These are phyloP conservation scores for Psilocybe mexicana DNA, from an alignment of 1,284 basidiomycete genomes.

Conservation along the genomic window DNA sequence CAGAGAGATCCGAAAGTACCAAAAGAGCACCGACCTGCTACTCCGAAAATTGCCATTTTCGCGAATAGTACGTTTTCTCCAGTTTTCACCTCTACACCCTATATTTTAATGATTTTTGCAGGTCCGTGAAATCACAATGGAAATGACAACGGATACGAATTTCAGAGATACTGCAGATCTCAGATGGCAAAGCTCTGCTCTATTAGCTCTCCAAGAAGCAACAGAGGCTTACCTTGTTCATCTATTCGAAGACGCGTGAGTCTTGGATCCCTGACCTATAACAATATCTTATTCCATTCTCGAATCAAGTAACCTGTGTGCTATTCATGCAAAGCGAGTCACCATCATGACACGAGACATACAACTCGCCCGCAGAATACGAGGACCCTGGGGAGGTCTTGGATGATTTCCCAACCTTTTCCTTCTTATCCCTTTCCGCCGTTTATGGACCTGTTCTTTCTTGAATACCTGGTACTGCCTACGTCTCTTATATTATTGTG, in stretches of 20 bases:
- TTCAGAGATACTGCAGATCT: conserved; percentile 62
- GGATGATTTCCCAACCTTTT: conserved; percentile 25
- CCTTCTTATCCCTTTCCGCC: too few species aligned
- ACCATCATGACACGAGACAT: conserved; percentile 99
- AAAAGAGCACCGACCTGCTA: conserved; percentile 89
- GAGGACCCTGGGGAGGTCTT: conserved; percentile 77
- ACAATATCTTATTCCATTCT: conserved; percentile 4
- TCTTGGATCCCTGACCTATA: conserved; percentile 24
- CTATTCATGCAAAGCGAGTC: conserved; percentile 97
- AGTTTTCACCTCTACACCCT: neutral
- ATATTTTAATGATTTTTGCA: conserved; percentile 32
- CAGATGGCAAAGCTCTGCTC: conserved; percentile 90
- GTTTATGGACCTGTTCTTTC: neutral
- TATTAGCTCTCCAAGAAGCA: conserved; percentile 91
- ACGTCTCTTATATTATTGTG: neutral
- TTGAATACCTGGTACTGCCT: neutral
- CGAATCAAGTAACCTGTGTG: conserved; percentile 79
- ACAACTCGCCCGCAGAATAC: conserved; percentile 91
- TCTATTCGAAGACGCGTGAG: conserved; percentile 94
- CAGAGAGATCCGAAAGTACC: conserved; percentile 91
- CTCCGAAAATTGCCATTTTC: conserved; percentile 90
- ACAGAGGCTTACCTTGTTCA: conserved; percentile 94
- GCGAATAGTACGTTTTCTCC: conserved; percentile 67
- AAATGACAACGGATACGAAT: conserved; percentile 79
- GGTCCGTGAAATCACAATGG: conserved; percentile 91